phyloP scores from a whole-genome alignment of 805 yeast genomes.

The Candida xyloterini region DNA sequence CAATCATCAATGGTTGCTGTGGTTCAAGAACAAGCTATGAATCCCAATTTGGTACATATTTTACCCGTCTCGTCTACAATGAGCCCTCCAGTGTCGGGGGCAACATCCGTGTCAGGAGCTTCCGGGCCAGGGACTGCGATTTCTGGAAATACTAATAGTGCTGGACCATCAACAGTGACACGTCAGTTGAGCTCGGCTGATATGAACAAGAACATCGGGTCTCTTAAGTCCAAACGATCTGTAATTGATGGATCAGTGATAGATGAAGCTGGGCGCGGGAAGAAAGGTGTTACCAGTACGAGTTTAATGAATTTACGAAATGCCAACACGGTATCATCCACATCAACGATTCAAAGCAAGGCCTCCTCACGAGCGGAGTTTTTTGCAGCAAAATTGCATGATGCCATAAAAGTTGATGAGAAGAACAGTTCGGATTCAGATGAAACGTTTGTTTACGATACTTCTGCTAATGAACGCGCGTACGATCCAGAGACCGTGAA shows the following conservation, averaged over 20 bases:
- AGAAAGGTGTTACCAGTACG: conserved; percentile 18
- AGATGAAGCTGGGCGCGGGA: neutral
- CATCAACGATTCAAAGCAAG: conserved; percentile 38
- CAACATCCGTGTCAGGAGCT: neutral
- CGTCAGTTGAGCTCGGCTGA: conserved; percentile 11
- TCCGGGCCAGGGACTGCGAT: neutral
- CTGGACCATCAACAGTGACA: conserved; percentile 1
- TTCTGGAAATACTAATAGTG: neutral
- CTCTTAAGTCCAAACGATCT: conserved; percentile 23
- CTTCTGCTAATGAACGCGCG: conserved; percentile 22
- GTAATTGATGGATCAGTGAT: conserved; percentile 13
- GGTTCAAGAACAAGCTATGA: conserved; percentile 29
- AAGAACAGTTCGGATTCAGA: conserved; percentile 72
- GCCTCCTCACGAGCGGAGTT: conserved; percentile 79
- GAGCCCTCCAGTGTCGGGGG: neutral
- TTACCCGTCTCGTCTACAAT: conserved; percentile 14
- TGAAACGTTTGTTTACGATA: conserved; percentile 95
- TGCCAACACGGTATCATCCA: conserved; percentile 26
- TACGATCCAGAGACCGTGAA: conserved; percentile 26
- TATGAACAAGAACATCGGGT: conserved; percentile 1
- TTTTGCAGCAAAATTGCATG: conserved; percentile 91
- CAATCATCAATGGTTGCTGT: conserved; percentile 26
- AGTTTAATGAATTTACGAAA: conserved; percentile 29
- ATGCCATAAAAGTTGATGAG: conserved; percentile 88
- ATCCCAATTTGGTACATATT: conserved; percentile 22